Percentiles rank a stretch among this genome's conserved stretches.
These are phyloP conservation scores for Podaxis sp. DNA, from an alignment of 768 basidiomycete genomes.

Conservation along the genomic window DNA sequence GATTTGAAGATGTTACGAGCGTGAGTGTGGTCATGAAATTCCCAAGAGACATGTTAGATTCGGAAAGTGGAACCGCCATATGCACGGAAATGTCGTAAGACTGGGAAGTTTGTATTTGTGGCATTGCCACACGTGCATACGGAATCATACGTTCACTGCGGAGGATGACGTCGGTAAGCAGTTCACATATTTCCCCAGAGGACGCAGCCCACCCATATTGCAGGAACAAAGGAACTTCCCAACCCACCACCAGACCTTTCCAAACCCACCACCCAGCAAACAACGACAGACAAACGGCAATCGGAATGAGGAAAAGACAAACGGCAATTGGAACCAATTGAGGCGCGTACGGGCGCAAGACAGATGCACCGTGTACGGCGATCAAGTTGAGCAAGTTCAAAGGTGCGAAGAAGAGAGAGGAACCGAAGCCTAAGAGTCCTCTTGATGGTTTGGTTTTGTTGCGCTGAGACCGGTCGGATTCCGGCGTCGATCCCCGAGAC, in stretches of 20 bases:
- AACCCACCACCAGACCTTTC: conserved; percentile 66
- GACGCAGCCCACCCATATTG: conserved; percentile 70
- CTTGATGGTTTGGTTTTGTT: background rate
- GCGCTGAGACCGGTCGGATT: background rate
- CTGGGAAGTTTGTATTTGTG: conserved; percentile 54
- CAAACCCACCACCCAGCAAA: conserved; percentile 75
- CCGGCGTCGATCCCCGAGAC: background rate
- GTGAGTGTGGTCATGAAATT: conserved; percentile 81
- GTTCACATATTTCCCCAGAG: background rate
- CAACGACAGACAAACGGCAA: conserved; percentile 57
- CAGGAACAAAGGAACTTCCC: conserved; percentile 66
- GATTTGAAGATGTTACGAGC: conserved; percentile 57
- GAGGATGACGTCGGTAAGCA: conserved; percentile 14
- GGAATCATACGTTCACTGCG: conserved; percentile 62
- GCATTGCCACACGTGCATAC: conserved; percentile 55
- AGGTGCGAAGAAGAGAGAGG: conserved; percentile 18
- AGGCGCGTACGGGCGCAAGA: conserved; percentile 53
- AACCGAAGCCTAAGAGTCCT: conserved; percentile 1
- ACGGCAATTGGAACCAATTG: conserved; percentile 66
- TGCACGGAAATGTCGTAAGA: conserved; percentile 75
- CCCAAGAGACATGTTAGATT: conserved; percentile 70
- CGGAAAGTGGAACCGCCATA: conserved; percentile 61
- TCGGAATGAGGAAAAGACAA: conserved; percentile 59
- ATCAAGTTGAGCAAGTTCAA: conserved; percentile 19
- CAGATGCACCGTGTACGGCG: conserved; percentile 22